These are phyloP conservation scores for Helotiales sp. DNA, from an alignment of 2,329 filamentous ascomycete species.

Conservation along the genomic window DNA sequence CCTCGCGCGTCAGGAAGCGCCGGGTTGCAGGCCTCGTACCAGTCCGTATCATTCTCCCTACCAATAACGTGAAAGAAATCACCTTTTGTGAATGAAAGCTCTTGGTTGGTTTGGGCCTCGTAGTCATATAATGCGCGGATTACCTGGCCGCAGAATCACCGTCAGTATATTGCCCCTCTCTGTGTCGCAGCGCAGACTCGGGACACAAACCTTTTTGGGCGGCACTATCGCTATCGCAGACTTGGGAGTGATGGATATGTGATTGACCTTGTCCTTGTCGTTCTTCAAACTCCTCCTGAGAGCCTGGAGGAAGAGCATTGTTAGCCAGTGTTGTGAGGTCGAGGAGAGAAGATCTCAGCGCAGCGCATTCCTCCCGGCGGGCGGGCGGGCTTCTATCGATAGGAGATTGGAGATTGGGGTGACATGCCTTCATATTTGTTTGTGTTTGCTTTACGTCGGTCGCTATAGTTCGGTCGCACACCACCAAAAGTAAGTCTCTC, in stretches of 20 bases:
- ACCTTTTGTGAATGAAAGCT: constrained; percentile 90
- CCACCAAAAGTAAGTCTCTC: constrained; percentile 24
- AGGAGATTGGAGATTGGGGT: background rate
- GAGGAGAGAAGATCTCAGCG: background rate
- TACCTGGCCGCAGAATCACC: constrained; percentile 61
- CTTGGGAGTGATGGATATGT: constrained; percentile 71
- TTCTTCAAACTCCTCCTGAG: constrained; percentile 73
- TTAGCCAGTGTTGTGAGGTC: constrained; percentile 29
- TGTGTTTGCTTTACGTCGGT: constrained; percentile 32
- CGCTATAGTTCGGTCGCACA: constrained; percentile 27
- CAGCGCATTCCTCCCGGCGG: background rate
- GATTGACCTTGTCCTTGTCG: constrained; percentile 68
- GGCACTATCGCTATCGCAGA: constrained; percentile 72
- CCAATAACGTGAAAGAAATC: constrained; percentile 99
- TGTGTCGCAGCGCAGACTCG: background rate
- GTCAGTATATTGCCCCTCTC: constrained; percentile 17
- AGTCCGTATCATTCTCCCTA: constrained; percentile 90
- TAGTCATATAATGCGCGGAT: constrained; percentile 98
- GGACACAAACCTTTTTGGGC: constrained; percentile 68
- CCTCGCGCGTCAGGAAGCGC: constrained; percentile 84
- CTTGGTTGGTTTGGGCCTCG: constrained; percentile 73
- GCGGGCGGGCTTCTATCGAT: constrained; percentile 5
- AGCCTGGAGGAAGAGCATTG: constrained; percentile 48
- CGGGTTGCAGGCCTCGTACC: constrained; percentile 99
- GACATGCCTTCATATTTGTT: constrained; percentile 39